These are phyloP conservation scores for Plantago elongata DNA, from an alignment of 257 asterid genomes.

Conservation along the genomic window DNA sequence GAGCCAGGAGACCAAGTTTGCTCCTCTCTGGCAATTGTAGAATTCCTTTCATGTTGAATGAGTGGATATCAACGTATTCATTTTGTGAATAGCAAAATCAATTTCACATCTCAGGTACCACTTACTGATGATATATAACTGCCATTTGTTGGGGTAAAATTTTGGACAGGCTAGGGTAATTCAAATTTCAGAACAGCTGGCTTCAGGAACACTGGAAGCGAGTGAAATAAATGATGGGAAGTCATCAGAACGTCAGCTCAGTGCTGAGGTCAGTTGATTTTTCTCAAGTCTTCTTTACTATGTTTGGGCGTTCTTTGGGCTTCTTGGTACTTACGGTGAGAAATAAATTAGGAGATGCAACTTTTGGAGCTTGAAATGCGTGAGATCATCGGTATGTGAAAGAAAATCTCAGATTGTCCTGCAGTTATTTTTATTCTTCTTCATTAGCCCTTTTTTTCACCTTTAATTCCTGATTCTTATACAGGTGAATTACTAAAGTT, in stretches of 20 bases:
- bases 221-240: constrained; percentile 30
- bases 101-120: constrained; percentile 50
- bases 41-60: constrained; percentile 36
- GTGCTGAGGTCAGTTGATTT: constrained; percentile 46
- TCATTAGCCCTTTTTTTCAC: constrained; percentile 2
- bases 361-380: constrained; percentile 71
- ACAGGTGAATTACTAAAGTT: constrained; percentile 76
- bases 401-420: constrained; percentile 13
- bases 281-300: constrained; percentile 12
- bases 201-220: constrained; percentile 46
- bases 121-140: constrained; percentile 55
- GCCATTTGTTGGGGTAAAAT: constrained; percentile 59
- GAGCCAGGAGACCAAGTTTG: constrained; percentile 31
- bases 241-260: constrained; percentile 42
- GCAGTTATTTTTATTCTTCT: constrained; percentile 12
- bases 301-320: constrained; percentile 15
- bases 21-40: constrained; percentile 36
- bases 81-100: constrained; percentile 52
- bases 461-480: constrained; percentile 20
- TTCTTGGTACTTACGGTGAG: constrained; percentile 23
- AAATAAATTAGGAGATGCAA: constrained; percentile 39
- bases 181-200: constrained; percentile 74
- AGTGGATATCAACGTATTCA: constrained; percentile 40
- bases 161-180: constrained; percentile 88
- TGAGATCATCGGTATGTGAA: constrained; percentile 70